Conservation (phyloP, 2,329 filamentous ascomycete species). For the Ambrosiella beaveri region DNA sequence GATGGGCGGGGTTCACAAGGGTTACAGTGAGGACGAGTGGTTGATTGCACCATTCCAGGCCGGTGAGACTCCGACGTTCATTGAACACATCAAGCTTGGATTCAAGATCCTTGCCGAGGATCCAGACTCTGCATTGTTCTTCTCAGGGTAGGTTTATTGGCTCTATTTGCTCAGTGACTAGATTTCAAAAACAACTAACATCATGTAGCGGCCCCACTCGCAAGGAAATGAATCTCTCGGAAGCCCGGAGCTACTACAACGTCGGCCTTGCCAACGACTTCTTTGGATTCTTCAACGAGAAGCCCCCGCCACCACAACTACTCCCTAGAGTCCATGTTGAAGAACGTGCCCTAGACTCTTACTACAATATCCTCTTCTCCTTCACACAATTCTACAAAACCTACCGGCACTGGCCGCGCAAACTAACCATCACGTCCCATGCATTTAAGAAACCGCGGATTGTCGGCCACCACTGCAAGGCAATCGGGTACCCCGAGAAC, state of each 20-base stretch:
- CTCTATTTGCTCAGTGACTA: not conserved
- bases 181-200: not conserved
- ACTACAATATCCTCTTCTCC: constrained; percentile 68
- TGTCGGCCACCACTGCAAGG: constrained; percentile 44
- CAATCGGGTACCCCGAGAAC: constrained; percentile 35
- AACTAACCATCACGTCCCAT: constrained; percentile 49
- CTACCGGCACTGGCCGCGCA: constrained; percentile 33
- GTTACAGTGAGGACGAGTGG: constrained; percentile 44
- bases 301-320: constrained; percentile 7
- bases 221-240: constrained; percentile 34
- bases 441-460: constrained; percentile 50
- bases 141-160: constrained; percentile 46
- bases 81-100: constrained; percentile 55
- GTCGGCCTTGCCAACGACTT: constrained; percentile 30
- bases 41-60: constrained; percentile 61
- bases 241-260: constrained; percentile 46
- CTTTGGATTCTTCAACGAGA: constrained; percentile 23
- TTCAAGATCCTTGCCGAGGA: constrained; percentile 33
- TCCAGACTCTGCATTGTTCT: constrained; percentile 36
- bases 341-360: constrained; percentile 63
- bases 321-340: constrained; percentile 38
- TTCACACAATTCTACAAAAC: constrained; percentile 32
- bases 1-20: constrained; percentile 36
- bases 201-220: constrained; percentile 43
- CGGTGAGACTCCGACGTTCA: constrained; percentile 63